phyloP scores from a whole-genome alignment of 2,329 filamentous ascomycete genomes.

The Nemania serpens region DNA sequence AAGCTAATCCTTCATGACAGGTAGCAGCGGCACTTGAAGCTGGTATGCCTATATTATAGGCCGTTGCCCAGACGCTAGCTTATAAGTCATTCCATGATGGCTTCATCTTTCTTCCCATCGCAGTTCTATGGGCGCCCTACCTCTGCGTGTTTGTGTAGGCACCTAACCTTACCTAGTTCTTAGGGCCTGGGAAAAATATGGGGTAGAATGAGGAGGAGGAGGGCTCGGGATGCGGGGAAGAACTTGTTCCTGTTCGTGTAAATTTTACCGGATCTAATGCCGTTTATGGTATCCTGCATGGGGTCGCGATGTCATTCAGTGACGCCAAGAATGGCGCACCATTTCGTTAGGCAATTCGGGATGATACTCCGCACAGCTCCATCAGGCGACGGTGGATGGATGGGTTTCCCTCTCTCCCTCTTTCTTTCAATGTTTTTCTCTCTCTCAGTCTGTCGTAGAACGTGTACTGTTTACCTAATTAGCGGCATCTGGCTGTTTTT shows the following conservation, averaged over 20 bases:
- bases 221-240: conserved; percentile 19
- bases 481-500: too few species aligned
- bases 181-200: conserved; percentile 2
- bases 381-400: not conserved
- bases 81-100: not conserved
- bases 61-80: not conserved
- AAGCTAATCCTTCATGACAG: not conserved
- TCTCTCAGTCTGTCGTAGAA: too few species aligned
- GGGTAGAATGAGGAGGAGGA: conserved; percentile 17
- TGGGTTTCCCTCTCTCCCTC: not conserved
- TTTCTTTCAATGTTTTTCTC: too few species aligned
- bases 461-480: too few species aligned
- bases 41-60: conserved; percentile 2
- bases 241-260: not conserved
- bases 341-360: conserved; percentile 6
- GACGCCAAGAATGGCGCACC: conserved; percentile 9
- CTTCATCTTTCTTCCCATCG: not conserved
- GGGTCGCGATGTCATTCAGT: conserved; percentile 8
- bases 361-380: conserved; percentile 5
- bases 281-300: conserved; percentile 10
- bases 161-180: not conserved
- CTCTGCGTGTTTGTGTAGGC: not conserved
- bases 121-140: not conserved
- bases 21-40: not conserved
- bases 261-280: conserved; percentile 18